Evolutionary conservation across 1,139 yeast species (phyloP).

Genomic region (Candida sp.): DNA sequence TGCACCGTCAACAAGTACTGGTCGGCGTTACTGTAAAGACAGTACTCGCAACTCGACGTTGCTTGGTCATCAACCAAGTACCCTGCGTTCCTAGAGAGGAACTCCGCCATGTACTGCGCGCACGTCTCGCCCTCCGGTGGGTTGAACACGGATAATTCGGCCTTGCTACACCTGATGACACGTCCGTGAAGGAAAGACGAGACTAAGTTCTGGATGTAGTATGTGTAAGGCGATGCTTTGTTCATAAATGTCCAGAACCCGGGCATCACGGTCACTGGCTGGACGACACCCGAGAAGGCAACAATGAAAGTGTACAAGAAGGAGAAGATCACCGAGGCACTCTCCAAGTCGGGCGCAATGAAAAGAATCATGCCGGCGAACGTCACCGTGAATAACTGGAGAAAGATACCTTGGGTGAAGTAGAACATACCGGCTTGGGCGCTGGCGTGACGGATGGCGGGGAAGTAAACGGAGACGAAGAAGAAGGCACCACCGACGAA

Average conservation of each 20-base stretch:
- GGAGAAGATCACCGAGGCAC: constrained; percentile 62
- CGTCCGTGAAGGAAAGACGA: constrained; percentile 57
- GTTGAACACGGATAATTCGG: constrained; percentile 53
- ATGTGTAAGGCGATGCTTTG: constrained; percentile 72
- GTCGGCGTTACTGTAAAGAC: constrained; percentile 57
- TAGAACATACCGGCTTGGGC: constrained; percentile 58
- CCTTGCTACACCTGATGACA: constrained; percentile 52
- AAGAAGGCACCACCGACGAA: constrained; percentile 54
- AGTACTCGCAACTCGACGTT: constrained; percentile 60
- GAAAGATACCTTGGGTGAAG: constrained; percentile 55
- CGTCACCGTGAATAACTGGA: constrained; percentile 57
- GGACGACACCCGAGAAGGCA: constrained; percentile 68
- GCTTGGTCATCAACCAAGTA: constrained; percentile 57
- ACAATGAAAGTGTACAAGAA: constrained; percentile 57
- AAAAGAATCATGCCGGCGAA: constrained; percentile 59
- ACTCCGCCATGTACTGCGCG: constrained; percentile 46
- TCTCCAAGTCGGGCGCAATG: constrained; percentile 63
- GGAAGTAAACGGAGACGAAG: constrained; percentile 62
- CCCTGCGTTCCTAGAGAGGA: constrained; percentile 40
- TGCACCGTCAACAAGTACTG: constrained; percentile 51
- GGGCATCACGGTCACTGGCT: constrained; percentile 60
- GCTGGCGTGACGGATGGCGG: constrained; percentile 39
- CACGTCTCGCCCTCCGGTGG: constrained; percentile 71
- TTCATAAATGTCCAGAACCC: constrained; percentile 72
- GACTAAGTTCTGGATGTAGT: constrained; percentile 63